Conservation (phyloP, 805 yeast genomes). For the Kregervanrija delftensis region DNA sequence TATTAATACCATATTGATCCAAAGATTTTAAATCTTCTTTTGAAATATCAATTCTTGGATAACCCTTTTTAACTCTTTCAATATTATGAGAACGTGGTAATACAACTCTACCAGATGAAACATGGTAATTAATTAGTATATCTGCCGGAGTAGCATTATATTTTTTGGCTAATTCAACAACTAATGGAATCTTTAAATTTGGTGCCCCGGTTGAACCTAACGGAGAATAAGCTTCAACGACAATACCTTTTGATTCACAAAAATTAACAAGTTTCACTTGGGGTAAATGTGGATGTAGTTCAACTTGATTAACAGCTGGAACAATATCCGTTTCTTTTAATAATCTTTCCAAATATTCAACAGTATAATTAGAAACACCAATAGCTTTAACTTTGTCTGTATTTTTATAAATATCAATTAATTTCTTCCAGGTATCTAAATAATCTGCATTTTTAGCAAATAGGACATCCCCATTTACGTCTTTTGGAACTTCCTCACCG, state of each 20-base stretch:
- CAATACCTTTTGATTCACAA: conserved; percentile 30
- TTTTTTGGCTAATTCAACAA: conserved; percentile 49
- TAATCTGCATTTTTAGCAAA: conserved; percentile 81
- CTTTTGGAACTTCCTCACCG: conserved; percentile 31
- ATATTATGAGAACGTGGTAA: conserved; percentile 68
- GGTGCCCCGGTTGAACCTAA: conserved; percentile 65
- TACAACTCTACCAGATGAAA: conserved; percentile 52
- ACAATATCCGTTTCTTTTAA: conserved; percentile 37
- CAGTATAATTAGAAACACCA: conserved; percentile 52
- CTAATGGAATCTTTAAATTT: conserved; percentile 42
- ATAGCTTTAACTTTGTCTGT: conserved; percentile 43
- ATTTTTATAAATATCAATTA: conserved; percentile 63
- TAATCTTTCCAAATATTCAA: conserved; percentile 32
- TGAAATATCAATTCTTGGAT: conserved; percentile 29
- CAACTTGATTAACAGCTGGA: conserved; percentile 53
- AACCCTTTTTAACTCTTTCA: conserved; percentile 46
- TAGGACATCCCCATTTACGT: conserved; percentile 37
- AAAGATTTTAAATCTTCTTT: conserved; percentile 30
- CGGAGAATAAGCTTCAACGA: conserved; percentile 53
- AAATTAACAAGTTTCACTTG: conserved; percentile 35
- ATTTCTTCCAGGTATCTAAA: conserved; percentile 62
- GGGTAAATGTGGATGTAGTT: conserved; percentile 40
- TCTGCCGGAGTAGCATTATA: conserved; percentile 47
- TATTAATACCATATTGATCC: conserved; percentile 22
- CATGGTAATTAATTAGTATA: conserved; percentile 57